Conservation (phyloP, 2,329 filamentous ascomycete genomes). For the Fusarium marasasianum region DNA sequence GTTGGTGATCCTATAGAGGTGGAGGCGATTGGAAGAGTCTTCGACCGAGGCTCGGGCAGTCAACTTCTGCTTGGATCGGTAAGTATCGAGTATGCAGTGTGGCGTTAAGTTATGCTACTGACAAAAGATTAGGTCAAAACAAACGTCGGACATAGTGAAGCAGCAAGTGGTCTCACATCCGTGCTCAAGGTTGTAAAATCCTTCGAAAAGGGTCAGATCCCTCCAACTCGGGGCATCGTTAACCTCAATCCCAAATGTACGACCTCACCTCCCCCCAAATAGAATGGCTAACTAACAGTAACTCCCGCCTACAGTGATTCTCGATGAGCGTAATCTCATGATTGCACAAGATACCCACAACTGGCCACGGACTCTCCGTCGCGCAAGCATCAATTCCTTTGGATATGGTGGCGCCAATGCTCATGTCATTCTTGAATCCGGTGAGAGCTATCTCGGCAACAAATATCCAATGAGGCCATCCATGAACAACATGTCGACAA, state of each 20-base stretch:
- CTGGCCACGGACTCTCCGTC: not conserved
- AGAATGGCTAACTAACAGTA: accelerated
- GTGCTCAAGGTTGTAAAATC: not conserved
- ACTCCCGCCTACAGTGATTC: not conserved
- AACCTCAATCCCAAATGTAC: not conserved
- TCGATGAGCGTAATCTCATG: not conserved
- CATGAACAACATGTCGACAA: accelerated
- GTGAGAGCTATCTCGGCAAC: not conserved
- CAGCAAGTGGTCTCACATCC: not conserved
- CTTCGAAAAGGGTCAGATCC: not conserved
- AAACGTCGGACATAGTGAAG: not conserved
- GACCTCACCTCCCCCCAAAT: accelerated
- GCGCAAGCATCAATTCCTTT: not conserved
- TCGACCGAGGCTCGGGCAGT: not conserved
- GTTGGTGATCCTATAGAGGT: not conserved
- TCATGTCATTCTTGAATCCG: not conserved
- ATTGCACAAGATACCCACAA: not conserved
- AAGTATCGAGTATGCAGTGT: accelerated
- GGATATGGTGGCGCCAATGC: not conserved
- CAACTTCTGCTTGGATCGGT: not conserved
- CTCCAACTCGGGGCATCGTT: not conserved
- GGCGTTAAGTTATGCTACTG: accelerated
- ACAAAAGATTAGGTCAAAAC: not conserved
- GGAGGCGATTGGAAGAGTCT: not conserved
- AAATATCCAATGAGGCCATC: accelerated